Conservation (phyloP, 164 flowering plant genomes). For the Berberis thunbergii region DNA sequence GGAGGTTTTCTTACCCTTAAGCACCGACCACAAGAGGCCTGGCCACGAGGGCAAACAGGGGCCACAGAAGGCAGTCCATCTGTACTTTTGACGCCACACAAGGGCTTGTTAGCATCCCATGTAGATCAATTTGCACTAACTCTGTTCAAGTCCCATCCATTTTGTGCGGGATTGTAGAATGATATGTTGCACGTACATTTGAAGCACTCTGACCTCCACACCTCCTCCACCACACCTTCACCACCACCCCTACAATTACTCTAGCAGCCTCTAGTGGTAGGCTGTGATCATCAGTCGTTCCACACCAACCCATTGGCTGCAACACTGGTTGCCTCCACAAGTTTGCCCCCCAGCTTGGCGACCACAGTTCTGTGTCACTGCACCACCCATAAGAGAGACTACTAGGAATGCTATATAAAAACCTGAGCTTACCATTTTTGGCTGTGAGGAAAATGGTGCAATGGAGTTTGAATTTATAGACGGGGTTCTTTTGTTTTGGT, state of each 20-base stretch:
- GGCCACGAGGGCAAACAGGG: slow-evolving; percentile 34
- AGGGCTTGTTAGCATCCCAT: slow-evolving; percentile 42
- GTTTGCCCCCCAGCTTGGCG: slow-evolving; percentile 30
- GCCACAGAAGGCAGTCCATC: slow-evolving; percentile 49
- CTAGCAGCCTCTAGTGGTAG: slow-evolving; percentile 25
- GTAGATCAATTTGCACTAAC: slow-evolving; percentile 40
- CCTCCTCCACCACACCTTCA: slow-evolving; percentile 5
- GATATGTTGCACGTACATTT: slow-evolving; percentile 38
- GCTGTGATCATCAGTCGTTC: slow-evolving; percentile 22
- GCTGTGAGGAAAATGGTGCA: not conserved
- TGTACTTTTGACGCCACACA: slow-evolving; percentile 30
- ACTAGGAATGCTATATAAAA: slow-evolving; percentile 5
- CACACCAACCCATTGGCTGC: slow-evolving; percentile 37
- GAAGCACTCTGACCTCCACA: slow-evolving; percentile 14
- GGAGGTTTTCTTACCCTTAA: no score
- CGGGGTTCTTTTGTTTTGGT: not conserved
- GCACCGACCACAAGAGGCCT: slow-evolving; percentile 31
- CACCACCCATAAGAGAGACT: slow-evolving; percentile 5
- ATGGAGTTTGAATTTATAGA: slow-evolving; percentile 6
- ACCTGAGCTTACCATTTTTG: slow-evolving; percentile 1
- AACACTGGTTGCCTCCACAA: slow-evolving; percentile 27
- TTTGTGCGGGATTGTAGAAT: slow-evolving; percentile 35
- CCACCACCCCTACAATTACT: slow-evolving; percentile 25
- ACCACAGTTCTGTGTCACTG: slow-evolving; percentile 29
- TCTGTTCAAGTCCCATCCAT: slow-evolving; percentile 30